A percentile compares a stretch with the other conserved stretches of the same genome.
Conservation (phyloP, 2,329 filamentous ascomycete species). For the Akanthomyces dipterigenus region DNA sequence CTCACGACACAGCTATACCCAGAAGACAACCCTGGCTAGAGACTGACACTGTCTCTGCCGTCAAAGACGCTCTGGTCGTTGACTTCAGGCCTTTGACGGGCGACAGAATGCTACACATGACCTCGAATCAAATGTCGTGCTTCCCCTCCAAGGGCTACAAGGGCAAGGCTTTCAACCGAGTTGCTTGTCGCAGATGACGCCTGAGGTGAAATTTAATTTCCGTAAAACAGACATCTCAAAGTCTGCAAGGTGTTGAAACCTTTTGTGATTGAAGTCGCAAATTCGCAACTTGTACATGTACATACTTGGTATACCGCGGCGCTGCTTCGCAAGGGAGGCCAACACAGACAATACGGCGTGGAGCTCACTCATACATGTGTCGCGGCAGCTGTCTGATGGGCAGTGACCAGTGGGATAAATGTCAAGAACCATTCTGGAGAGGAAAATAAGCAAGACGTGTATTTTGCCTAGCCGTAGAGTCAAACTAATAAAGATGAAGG, state of each 20-base stretch:
- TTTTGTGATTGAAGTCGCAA: no score
- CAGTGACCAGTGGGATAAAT: no score
- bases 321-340: background rate
- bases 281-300: background rate
- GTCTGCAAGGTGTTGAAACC: background rate
- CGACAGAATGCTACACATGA: slow-evolving; percentile 31
- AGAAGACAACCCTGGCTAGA: slow-evolving; percentile 55
- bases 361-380: no score
- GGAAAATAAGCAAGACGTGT: no score
- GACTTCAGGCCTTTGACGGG: slow-evolving; percentile 40
- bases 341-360: background rate
- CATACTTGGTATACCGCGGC: background rate
- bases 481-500: no score
- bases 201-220: background rate
- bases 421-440: no score
- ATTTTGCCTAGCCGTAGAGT: no score
- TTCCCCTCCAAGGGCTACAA: slow-evolving; percentile 40
- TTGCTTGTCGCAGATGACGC: background rate
- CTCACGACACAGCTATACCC: slow-evolving; percentile 74
- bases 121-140: slow-evolving; percentile 36
- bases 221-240: background rate
- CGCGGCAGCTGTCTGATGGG: background rate
- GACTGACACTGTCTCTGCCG: slow-evolving; percentile 41
- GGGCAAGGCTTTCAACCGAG: slow-evolving; percentile 23
- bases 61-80: slow-evolving; percentile 46